Evolutionary conservation across 805 yeast species (phyloP).

Genomic region (Hanseniaspora singularis): DNA sequence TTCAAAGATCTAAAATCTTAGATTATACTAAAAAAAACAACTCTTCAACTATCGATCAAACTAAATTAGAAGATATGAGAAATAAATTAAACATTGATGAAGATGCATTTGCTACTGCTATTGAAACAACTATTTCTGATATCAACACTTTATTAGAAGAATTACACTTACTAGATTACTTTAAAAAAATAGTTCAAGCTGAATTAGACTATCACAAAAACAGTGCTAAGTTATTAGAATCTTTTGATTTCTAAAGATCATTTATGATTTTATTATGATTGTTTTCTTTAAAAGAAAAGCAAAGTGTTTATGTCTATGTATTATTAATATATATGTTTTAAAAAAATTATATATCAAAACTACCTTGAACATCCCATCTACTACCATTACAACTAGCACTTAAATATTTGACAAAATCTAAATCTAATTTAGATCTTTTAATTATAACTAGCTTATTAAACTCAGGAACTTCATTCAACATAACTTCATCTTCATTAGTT

Average conservation of each 20-base stretch:
- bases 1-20: slow-evolving; percentile 46
- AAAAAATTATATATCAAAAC: slow-evolving; percentile 1
- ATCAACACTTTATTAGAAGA: slow-evolving; percentile 70
- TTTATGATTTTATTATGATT: not conserved
- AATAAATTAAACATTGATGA: slow-evolving; percentile 73
- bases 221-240: slow-evolving; percentile 14
- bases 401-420: slow-evolving; percentile 86
- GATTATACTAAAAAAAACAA: slow-evolving; percentile 33
- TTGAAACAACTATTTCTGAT: slow-evolving; percentile 72
- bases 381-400: slow-evolving; percentile 79
- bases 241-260: slow-evolving; percentile 12
- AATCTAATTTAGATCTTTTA: slow-evolving; percentile 71
- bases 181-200: slow-evolving; percentile 60
- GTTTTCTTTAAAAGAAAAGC: not conserved
- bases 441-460: slow-evolving; percentile 74
- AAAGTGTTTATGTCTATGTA: not conserved
- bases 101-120: slow-evolving; percentile 80
- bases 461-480: slow-evolving; percentile 65
- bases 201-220: slow-evolving; percentile 69
- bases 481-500: slow-evolving; percentile 61
- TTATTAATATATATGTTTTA: slow-evolving; percentile 14
- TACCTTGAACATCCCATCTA: slow-evolving; percentile 66
- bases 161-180: slow-evolving; percentile 54
- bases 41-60: slow-evolving; percentile 29
- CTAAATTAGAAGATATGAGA: slow-evolving; percentile 60